Evolutionary conservation across 2,329 filamentous ascomycete species (phyloP), one percentile per base, ranked within the genome.

Genomic region (Colletotrichum aenigma): DNA sequence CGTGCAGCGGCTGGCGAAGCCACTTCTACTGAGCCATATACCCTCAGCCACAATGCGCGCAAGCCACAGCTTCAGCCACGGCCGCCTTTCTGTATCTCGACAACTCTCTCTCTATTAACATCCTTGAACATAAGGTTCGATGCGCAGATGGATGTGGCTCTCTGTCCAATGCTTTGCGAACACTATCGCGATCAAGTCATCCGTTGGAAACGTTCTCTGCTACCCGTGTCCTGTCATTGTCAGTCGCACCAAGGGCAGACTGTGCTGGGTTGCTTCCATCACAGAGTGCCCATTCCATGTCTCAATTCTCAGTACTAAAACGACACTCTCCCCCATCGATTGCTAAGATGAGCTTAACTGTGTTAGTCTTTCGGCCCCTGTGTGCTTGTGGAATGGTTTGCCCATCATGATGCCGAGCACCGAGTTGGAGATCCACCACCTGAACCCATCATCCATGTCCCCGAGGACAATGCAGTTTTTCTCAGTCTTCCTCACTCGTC

Each of bases 401-500:
- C 10, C n/a, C 43, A 24, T 18, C 55, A 26, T 5, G 21, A 13
- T 43, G 61, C 24, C 36, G 64, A 48, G n/a, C 64, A n/a, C 64
- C 36, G 26, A 55, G 26, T 30, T 4, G 38, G 15, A 66, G 43
- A 26, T 66, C 64, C 38, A 66, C 64, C 21, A 34, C 12, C 18
- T 66, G n/a, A 28, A 65, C 61, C 61, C 32, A 34, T 34, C 34
- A 65, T 28, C 61, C 61, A 66, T 66, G 64, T 52, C 26, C 21
- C 18, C 38, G 64, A 48, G 36, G 1, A 52, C 26, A 6, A 66
- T 10, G 30, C 64, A 48, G 8, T 48, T 12, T 66, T 4, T 4
- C 36, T 18, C 36, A 36, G 2, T 43, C 2, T 26, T 38, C 21
- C 34, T 21, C 32, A 16, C 13, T 21, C 30, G 2, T 32, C 4